These are phyloP conservation scores for Iris macrosiphon DNA, from an alignment of 106 monocot species.

Conservation along the genomic window DNA sequence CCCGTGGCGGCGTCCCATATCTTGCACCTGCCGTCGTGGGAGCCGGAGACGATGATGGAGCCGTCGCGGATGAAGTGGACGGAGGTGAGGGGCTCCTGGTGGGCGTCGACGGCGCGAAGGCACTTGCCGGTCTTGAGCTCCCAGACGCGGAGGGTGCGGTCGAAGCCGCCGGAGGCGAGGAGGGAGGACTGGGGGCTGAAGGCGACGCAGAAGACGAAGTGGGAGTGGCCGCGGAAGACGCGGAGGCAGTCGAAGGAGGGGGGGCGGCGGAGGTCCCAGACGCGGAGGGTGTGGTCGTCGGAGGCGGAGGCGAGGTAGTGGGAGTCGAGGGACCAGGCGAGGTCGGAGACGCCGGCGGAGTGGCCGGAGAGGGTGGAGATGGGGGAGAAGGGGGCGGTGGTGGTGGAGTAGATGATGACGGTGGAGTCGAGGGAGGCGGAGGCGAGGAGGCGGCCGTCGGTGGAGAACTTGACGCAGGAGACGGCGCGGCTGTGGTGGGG, in stretches of 20 bases:
- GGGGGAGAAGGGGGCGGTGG: conserved; percentile 21
- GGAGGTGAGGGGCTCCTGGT: conserved; percentile 68
- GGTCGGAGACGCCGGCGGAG: conserved; percentile 82
- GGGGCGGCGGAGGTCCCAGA: conserved; percentile 61
- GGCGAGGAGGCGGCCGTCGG: conserved; percentile 78
- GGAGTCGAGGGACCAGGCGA: conserved; percentile 89
- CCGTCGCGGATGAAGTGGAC: conserved; percentile 80
- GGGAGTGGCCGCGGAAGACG: conserved; percentile 59
- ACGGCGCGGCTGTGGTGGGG: conserved; percentile 54
- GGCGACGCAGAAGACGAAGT: conserved; percentile 90
- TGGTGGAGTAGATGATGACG: conserved; percentile 48
- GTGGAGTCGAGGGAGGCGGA: conserved; percentile 92
- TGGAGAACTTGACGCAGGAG: conserved; percentile 96
- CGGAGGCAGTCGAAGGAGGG: conserved; percentile 49
- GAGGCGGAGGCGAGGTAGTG: conserved; percentile 95
- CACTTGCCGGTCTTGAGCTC: conserved; percentile 75
- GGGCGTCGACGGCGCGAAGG: conserved; percentile 44
- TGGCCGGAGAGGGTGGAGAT: conserved; percentile 64
- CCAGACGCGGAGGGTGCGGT: conserved; percentile 66
- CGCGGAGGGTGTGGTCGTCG: conserved; percentile 83
- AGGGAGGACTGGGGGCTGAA: conserved; percentile 69
- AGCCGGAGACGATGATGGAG: conserved; percentile 73
- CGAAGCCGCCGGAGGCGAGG: conserved; percentile 72
- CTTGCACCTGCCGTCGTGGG: conserved; percentile 89
- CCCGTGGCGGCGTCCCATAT: conserved; percentile 77